Conservation (phyloP, 2,329 filamentous ascomycete species). For the Golovinomyces cichoracearum region DNA sequence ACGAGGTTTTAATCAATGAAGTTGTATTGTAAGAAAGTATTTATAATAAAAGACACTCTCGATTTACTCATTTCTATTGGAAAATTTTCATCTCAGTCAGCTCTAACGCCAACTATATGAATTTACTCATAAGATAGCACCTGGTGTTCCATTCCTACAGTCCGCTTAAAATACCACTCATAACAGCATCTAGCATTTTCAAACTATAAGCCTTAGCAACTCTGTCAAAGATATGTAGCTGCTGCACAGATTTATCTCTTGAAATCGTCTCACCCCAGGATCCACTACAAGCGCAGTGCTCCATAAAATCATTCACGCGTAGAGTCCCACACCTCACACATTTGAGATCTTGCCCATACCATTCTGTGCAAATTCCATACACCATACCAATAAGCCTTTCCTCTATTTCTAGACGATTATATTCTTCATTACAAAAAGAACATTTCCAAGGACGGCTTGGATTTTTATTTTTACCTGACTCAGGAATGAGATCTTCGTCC, state of each 20-base stretch:
- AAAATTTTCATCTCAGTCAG: too few relatives aligned
- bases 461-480: constrained; percentile 2
- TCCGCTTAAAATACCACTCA: constrained; percentile 32
- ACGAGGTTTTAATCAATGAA: too few relatives aligned
- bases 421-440: constrained; percentile 45
- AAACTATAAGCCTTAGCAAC: constrained; percentile 60
- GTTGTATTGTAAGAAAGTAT: too few relatives aligned
- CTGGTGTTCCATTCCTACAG: too few relatives aligned
- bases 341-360: constrained; percentile 74
- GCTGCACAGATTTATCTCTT: constrained; percentile 35
- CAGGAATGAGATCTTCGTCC: constrained; percentile 46
- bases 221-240: constrained; percentile 41
- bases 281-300: constrained; percentile 83
- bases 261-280: constrained; percentile 52
- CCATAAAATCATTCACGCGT: constrained; percentile 77
- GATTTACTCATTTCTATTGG: too few relatives aligned
- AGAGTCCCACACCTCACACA: constrained; percentile 46
- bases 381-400: constrained; percentile 56
- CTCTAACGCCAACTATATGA: too few relatives aligned
- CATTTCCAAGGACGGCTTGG: constrained; percentile 44
- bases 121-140: too few relatives aligned
- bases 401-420: constrained; percentile 57
- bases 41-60: too few relatives aligned
- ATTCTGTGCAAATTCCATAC: constrained; percentile 48
- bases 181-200: constrained; percentile 53